phyloP scores from a whole-genome alignment of 2,329 filamentous ascomycete genomes.

The Penicillium hordei region DNA sequence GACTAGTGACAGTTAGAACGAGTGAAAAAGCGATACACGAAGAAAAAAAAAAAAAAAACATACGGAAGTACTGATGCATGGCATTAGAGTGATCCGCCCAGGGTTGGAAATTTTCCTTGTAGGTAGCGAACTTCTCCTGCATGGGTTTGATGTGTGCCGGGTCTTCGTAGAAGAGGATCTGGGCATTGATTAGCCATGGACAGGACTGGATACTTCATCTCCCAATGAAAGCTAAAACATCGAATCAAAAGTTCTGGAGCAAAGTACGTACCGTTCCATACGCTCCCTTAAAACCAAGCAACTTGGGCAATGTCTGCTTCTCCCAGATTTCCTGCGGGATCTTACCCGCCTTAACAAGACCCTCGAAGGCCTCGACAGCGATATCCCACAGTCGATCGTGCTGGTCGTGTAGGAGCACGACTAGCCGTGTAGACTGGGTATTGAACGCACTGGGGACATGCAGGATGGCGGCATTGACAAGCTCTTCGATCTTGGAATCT shows the following conservation, averaged over 20 bases:
- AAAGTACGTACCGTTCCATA: slow-evolving; percentile 60
- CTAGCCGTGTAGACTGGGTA: slow-evolving; percentile 75
- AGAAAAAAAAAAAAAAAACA: slow-evolving; percentile 13
- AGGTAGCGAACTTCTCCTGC: slow-evolving; percentile 68
- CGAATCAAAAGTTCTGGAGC: slow-evolving; percentile 41
- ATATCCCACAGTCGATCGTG: slow-evolving; percentile 88
- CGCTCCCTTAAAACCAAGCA: slow-evolving; percentile 64
- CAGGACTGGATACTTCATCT: not conserved
- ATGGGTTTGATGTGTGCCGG: slow-evolving; percentile 63
- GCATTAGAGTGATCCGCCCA: slow-evolving; percentile 76
- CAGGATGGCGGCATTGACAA: slow-evolving; percentile 54
- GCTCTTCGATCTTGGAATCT: slow-evolving; percentile 38
- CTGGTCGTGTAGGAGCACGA: slow-evolving; percentile 76
- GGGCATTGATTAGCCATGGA: not conserved
- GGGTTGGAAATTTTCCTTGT: slow-evolving; percentile 74
- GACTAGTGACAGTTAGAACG: slow-evolving; percentile 38
- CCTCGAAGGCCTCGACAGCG: slow-evolving; percentile 62
- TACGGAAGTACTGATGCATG: slow-evolving; percentile 73
- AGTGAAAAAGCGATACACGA: not conserved
- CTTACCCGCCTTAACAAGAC: slow-evolving; percentile 60
- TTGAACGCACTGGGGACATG: slow-evolving; percentile 83
- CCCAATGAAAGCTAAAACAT: slow-evolving; percentile 42
- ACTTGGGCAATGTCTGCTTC: slow-evolving; percentile 44
- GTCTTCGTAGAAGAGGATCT: slow-evolving; percentile 83
- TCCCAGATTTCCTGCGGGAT: slow-evolving; percentile 57